phyloP scores from a whole-genome alignment of 73 alveolate genomes.

The Durusdinium trenchii region DNA sequence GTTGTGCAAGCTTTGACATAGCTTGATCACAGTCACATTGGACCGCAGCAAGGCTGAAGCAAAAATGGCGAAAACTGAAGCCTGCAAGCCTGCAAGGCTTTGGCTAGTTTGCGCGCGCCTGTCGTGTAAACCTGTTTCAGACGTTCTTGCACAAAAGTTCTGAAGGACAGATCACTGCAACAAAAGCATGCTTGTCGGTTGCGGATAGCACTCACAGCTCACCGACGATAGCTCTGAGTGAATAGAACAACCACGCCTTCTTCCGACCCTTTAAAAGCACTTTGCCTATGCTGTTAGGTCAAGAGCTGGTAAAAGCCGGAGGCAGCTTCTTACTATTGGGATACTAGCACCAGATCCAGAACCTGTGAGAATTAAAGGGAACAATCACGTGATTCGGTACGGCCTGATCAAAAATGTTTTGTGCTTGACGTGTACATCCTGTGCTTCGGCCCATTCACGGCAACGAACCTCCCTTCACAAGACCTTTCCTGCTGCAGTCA shows the following conservation, averaged over 20 bases:
- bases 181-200: neutral
- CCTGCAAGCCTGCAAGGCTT: too few relatives aligned
- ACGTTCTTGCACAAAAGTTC: too few relatives aligned
- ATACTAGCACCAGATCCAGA: too few relatives aligned
- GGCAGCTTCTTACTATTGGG: neutral
- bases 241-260: constrained; percentile 34
- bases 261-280: constrained; percentile 89
- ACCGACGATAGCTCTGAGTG: neutral
- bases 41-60: too few relatives aligned
- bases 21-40: too few relatives aligned
- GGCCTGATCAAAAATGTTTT: neutral
- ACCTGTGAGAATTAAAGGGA: too few relatives aligned
- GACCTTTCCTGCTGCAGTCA: too few relatives aligned
- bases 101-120: too few relatives aligned
- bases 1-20: too few relatives aligned
- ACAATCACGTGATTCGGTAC: too few relatives aligned
- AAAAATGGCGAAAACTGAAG: too few relatives aligned
- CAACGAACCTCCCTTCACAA: neutral
- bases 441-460: neutral
- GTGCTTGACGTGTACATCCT: neutral
- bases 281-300: neutral
- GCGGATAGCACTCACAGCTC: constrained; percentile 80
- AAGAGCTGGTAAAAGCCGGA: constrained; percentile 91
- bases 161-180: neutral
- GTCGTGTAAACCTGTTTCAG: too few relatives aligned